Percentiles rank a stretch among this genome's conserved stretches.
These are phyloP conservation scores for Diplodia scrobiculata DNA, from an alignment of 2,329 filamentous ascomycete species.

Conservation along the genomic window DNA sequence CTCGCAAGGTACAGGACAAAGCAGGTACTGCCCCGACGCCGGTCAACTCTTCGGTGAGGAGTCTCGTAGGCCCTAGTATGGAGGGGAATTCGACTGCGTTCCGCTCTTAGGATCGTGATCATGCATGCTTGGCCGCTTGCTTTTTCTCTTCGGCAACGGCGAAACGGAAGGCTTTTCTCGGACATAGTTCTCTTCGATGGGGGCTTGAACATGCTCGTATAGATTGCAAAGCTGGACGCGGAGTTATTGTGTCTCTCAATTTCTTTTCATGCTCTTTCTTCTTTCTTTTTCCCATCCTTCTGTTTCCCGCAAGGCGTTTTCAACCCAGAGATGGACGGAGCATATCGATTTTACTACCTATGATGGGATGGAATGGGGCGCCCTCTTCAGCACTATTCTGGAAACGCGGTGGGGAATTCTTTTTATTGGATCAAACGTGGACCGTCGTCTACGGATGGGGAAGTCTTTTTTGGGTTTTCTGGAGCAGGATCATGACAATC, in stretches of 20 bases:
- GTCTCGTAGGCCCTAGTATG: slow-evolving; percentile 30
- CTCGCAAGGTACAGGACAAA: slow-evolving; percentile 60
- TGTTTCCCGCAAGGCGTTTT: slow-evolving; percentile 1
- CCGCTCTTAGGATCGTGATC: background rate
- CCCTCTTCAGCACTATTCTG: background rate
- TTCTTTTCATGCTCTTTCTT: background rate
- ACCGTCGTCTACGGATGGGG: background rate
- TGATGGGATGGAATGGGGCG: background rate
- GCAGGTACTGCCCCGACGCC: slow-evolving; percentile 86
- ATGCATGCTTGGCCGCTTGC: background rate
- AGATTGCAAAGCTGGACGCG: slow-evolving; percentile 19
- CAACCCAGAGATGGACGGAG: slow-evolving; percentile 13
- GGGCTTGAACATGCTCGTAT: background rate
- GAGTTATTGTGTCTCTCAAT: background rate
- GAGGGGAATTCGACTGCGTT: too few relatives aligned
- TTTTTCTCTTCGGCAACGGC: background rate
- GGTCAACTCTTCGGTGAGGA: slow-evolving; percentile 81
- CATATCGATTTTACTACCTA: background rate
- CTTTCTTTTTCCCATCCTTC: background rate
- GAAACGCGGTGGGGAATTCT: background rate
- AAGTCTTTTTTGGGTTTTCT: background rate
- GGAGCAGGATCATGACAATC: background rate
- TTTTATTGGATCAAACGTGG: background rate
- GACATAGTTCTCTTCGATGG: slow-evolving; percentile 2
- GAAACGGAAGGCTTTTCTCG: slow-evolving; percentile 6